phyloP scores from a whole-genome alignment of 202 grass and related monocot genomes.

The Panicum virgatum region DNA sequence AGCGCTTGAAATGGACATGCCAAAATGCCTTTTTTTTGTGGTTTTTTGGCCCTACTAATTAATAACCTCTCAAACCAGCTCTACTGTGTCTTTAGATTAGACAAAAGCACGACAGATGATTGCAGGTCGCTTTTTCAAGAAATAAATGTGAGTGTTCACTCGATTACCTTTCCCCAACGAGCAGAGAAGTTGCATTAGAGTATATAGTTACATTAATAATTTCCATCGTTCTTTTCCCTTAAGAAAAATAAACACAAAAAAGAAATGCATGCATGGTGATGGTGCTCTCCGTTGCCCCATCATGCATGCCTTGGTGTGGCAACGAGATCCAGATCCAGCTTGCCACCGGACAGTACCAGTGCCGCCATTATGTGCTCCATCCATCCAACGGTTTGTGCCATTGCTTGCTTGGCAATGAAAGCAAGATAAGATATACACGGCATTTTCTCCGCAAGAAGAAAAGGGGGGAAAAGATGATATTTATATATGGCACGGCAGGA shows the following conservation, averaged over 20 bases:
- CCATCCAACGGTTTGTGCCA: not conserved
- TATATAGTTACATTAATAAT: too few relatives aligned
- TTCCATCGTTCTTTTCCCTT: not conserved
- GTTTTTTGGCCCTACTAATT: too few relatives aligned
- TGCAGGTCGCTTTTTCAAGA: too few relatives aligned
- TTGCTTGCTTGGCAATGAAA: not conserved
- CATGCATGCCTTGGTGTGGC: constrained; percentile 5
- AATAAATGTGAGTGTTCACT: too few relatives aligned
- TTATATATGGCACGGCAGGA: not conserved
- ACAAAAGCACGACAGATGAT: too few relatives aligned
- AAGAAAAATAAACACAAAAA: not conserved
- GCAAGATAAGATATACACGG: not conserved
- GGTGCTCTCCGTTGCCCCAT: not conserved
- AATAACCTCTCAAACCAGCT: too few relatives aligned
- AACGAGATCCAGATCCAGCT: constrained; percentile 15
- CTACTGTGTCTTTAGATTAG: too few relatives aligned
- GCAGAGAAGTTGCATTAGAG: too few relatives aligned
- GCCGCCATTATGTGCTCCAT: not conserved
- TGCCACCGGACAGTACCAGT: not conserved
- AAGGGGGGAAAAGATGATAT: not conserved
- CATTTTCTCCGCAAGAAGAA: not conserved
- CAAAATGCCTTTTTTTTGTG: too few relatives aligned
- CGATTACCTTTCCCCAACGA: too few relatives aligned
- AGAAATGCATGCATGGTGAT: not conserved
- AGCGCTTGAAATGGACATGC: too few relatives aligned